Conservation (phyloP, 768 basidiomycete species). For the Sporobolomyces roseus region DNA sequence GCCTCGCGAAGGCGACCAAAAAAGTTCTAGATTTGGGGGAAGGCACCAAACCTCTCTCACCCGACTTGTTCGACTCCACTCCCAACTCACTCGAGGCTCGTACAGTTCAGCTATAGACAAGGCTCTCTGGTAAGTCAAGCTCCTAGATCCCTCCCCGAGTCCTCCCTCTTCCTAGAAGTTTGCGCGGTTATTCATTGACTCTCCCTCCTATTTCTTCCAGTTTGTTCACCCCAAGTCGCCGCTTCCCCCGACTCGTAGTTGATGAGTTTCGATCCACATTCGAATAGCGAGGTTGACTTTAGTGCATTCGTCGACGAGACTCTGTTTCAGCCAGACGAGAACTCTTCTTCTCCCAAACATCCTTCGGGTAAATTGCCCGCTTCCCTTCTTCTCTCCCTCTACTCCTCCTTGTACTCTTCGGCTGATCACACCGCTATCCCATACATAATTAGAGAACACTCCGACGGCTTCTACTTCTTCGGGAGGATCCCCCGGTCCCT, state of each 20-base stretch:
- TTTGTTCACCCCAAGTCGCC: not conserved
- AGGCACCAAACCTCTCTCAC: no score
- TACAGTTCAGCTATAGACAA: no score
- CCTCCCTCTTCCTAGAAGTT: no score
- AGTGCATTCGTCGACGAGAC: constrained; percentile 26
- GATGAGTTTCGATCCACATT: not conserved
- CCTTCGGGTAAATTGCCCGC: constrained; percentile 7
- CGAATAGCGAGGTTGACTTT: constrained; percentile 24
- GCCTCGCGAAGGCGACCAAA: no score
- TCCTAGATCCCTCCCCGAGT: no score
- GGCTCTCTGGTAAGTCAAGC: no score
- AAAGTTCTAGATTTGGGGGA: no score
- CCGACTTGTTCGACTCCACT: no score
- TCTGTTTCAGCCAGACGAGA: not conserved
- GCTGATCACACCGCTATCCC: not conserved
- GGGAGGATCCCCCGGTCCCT: constrained; percentile 13
- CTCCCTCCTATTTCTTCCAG: not conserved
- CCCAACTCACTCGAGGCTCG: no score
- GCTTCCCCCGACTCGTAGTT: not conserved
- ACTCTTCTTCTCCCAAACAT: not conserved
- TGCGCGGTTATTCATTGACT: not conserved
- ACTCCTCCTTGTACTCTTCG: not conserved
- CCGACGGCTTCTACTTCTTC: constrained; percentile 30
- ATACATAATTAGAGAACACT: not conserved
- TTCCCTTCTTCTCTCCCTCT: not conserved